Conservation (phyloP, 305 asterid genomes). For the Salvia sclarea region DNA sequence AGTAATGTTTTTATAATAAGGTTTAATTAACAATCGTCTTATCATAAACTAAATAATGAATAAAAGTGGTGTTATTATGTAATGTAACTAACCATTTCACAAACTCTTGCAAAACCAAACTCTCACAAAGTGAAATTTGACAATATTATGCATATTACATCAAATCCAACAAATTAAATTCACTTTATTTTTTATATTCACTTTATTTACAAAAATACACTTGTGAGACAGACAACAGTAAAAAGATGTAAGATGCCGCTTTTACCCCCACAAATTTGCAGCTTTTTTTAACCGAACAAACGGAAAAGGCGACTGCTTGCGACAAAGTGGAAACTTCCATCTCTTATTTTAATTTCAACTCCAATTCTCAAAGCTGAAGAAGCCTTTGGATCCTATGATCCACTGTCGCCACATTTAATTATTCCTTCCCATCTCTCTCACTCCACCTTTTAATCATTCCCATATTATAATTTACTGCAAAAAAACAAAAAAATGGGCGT, state of each 20-base stretch:
- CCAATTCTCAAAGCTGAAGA: background rate
- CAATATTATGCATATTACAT: too few species aligned
- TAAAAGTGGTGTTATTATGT: too few species aligned
- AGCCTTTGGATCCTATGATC: conserved; percentile 34
- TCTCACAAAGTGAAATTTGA: background rate
- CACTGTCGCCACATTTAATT: conserved; percentile 17
- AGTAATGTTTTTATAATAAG: too few species aligned
- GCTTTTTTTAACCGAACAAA: conserved; percentile 38
- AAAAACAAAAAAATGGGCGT: conserved; percentile 28
- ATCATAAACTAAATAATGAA: too few species aligned
- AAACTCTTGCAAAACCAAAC: too few species aligned
- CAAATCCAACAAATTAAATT: too few species aligned
- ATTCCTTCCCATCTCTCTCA: conserved; percentile 31
- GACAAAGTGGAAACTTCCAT: conserved; percentile 39
- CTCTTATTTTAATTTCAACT: conserved; percentile 9
- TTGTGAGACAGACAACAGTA: background rate
- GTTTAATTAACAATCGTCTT: too few species aligned
- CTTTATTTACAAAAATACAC: background rate
- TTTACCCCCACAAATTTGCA: conserved; percentile 23
- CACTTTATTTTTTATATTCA: too few species aligned
- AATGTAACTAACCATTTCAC: too few species aligned
- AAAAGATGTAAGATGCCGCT: background rate
- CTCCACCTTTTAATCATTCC: conserved; percentile 9
- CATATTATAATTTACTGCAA: background rate
- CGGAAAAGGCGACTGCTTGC: conserved; percentile 33